phyloP scores from a whole-genome alignment of 192 early-diverging fungal species.

The Geranomyces michiganensis region DNA sequence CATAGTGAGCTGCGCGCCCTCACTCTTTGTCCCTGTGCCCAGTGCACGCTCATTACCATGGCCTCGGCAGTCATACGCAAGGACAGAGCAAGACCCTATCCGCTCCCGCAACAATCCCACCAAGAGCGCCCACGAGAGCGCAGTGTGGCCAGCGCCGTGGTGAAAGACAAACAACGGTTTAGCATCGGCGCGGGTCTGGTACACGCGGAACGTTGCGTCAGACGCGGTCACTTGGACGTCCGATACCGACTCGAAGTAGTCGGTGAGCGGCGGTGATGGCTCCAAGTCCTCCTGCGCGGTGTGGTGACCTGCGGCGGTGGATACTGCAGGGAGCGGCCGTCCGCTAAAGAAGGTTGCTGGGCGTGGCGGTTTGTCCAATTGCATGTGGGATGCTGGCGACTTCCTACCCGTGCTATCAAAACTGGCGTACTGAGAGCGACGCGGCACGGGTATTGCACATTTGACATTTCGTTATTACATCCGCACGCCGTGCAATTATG shows the following conservation, averaged over 20 bases:
- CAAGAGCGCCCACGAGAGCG: constrained; percentile 41
- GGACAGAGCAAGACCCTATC: neutral
- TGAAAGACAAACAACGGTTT: constrained; percentile 47
- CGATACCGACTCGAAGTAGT: neutral
- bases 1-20: too few species aligned
- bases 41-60: constrained; percentile 37
- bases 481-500: too few species aligned
- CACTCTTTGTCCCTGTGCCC: neutral
- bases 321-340: too few species aligned
- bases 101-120: constrained; percentile 20
- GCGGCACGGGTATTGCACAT: too few species aligned
- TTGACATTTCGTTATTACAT: too few species aligned
- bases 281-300: too few species aligned
- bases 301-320: too few species aligned
- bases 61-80: constrained; percentile 42
- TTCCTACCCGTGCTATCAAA: too few species aligned
- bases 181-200: neutral
- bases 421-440: too few species aligned
- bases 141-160: constrained; percentile 52
- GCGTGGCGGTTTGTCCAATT: too few species aligned
- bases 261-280: neutral
- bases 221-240: neutral
- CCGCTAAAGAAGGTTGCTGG: too few species aligned
- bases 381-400: too few species aligned
- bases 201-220: constrained; percentile 14